Evolutionary conservation across 1,284 basidiomycete genomes (phyloP).

Genomic region (Tilletia setariae): DNA sequence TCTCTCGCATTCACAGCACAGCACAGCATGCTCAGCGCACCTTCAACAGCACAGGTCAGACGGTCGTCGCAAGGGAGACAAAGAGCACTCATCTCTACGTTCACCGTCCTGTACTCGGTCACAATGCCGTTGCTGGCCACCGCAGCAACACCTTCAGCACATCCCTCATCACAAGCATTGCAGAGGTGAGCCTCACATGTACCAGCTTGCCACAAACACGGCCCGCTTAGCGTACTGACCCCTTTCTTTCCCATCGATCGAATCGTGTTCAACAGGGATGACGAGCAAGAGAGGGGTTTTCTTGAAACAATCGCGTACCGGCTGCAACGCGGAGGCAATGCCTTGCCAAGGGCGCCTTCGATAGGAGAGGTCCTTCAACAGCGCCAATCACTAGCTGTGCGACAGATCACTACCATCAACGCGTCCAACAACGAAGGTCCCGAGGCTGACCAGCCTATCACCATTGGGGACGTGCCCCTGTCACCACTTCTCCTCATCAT

Average conservation of each 20-base stretch:
- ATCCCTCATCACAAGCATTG: neutral
- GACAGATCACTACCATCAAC: neutral
- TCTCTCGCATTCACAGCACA: too few relatives aligned
- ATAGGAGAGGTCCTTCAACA: too few relatives aligned
- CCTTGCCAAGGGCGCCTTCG: neutral
- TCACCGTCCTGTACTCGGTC: neutral
- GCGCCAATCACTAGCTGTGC: neutral
- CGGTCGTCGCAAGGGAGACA: too few relatives aligned
- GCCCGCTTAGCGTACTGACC: neutral
- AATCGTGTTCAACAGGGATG: neutral
- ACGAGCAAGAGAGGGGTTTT: neutral
- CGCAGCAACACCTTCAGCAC: too few relatives aligned
- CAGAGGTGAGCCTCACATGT: neutral
- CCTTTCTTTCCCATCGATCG: neutral
- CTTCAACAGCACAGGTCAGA: too few relatives aligned
- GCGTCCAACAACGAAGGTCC: neutral
- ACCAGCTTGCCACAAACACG: neutral
- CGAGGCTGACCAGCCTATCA: neutral
- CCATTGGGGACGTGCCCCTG: neutral
- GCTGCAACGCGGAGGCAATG: neutral
- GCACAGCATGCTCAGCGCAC: too few relatives aligned
- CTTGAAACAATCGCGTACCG: neutral
- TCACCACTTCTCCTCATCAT: constrained; percentile 8
- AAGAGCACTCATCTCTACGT: neutral
- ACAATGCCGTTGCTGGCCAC: neutral